phyloP scores from a whole-genome alignment of 2,329 filamentous ascomycete genomes.

The Eutypella sp. region DNA sequence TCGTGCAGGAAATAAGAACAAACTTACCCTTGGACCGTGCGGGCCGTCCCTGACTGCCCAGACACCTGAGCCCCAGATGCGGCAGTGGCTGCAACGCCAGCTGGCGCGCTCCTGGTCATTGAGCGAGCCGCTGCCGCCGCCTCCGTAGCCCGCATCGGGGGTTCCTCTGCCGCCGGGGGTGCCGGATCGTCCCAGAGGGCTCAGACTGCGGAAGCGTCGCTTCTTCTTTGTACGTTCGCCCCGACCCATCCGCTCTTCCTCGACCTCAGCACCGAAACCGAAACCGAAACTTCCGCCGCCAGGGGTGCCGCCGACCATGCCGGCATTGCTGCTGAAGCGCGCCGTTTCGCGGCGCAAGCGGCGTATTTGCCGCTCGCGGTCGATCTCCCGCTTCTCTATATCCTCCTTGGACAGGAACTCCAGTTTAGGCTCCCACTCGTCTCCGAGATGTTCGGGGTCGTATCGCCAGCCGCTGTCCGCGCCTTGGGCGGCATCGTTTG shows the following conservation, averaged over 20 bases:
- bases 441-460: conserved; percentile 82
- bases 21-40: conserved; percentile 69
- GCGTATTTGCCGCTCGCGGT: conserved; percentile 85
- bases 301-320: conserved; percentile 73
- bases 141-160: conserved; percentile 72
- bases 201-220: conserved; percentile 82
- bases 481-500: conserved; percentile 84
- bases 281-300: conserved; percentile 32
- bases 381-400: conserved; percentile 93
- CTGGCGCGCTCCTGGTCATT: conserved; percentile 72
- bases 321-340: conserved; percentile 80
- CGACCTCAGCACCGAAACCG: conserved; percentile 48
- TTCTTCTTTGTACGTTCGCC: conserved; percentile 96
- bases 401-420: conserved; percentile 87
- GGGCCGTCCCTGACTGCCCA: conserved; percentile 96
- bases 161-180: conserved; percentile 72
- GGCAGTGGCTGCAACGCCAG: conserved; percentile 88
- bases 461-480: conserved; percentile 88
- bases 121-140: conserved; percentile 60
- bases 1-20: no score
- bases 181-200: conserved; percentile 65
- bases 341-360: conserved; percentile 86
- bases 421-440: conserved; percentile 79
- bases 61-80: conserved; percentile 80
- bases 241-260: conserved; percentile 82